phyloP scores from a whole-genome alignment of 75 land plant species.

The Isoetes taiwanensis region DNA sequence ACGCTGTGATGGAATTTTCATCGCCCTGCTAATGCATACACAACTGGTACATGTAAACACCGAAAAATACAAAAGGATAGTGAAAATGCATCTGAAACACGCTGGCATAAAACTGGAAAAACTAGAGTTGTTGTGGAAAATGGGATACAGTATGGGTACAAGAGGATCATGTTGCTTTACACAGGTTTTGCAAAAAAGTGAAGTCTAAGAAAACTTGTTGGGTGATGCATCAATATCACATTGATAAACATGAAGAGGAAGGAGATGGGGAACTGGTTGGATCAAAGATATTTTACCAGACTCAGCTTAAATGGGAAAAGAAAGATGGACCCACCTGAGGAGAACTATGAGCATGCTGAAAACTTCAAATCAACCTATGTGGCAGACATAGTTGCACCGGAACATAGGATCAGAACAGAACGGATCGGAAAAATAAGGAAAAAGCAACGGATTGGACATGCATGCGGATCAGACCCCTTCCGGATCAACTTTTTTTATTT shows the following conservation, averaged over 20 bases:
- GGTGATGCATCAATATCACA: constrained; percentile 3
- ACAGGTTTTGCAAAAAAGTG: not conserved
- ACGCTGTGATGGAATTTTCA: too few relatives aligned
- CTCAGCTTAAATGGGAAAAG: too few relatives aligned
- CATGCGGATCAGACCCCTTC: too few relatives aligned
- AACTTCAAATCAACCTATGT: too few relatives aligned
- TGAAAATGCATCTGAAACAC: not conserved
- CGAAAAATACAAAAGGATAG: not conserved
- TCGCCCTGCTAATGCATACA: not conserved
- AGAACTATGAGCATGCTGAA: too few relatives aligned
- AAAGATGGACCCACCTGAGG: too few relatives aligned
- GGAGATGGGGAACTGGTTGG: constrained; percentile 1
- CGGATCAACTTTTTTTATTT: too few relatives aligned
- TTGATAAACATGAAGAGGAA: not conserved
- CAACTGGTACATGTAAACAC: not conserved
- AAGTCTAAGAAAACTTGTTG: constrained; percentile 1
- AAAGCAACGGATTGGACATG: too few relatives aligned
- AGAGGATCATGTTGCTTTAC: constrained; percentile 4
- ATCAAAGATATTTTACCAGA: not conserved
- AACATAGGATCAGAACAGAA: too few relatives aligned
- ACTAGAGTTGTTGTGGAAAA: not conserved
- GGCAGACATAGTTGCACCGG: too few relatives aligned
- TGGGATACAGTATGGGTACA: not conserved
- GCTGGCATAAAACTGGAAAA: constrained; percentile 4
- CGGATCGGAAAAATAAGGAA: too few relatives aligned